Conservation (phyloP, 768 basidiomycete species). For the Leucosporidium scottii region DNA sequence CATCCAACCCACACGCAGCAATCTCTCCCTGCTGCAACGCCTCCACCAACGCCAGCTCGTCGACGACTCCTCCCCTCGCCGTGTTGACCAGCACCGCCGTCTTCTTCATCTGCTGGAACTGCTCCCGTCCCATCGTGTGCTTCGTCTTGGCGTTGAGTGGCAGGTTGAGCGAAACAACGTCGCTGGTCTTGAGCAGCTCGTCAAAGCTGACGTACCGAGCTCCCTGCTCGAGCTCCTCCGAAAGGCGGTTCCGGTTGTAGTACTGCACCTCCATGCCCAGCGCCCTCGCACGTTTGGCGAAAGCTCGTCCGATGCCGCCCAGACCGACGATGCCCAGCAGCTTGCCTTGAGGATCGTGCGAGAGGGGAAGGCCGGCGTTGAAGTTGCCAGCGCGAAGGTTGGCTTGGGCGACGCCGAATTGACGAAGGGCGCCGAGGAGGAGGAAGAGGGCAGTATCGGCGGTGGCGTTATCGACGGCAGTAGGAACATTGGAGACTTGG, state of each 20-base stretch:
- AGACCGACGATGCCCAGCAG: slow-evolving; percentile 44
- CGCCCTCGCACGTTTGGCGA: slow-evolving; percentile 49
- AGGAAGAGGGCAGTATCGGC: slow-evolving; percentile 84
- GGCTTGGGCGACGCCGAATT: slow-evolving; percentile 61
- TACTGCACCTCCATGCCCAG: slow-evolving; percentile 90
- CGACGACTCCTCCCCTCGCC: slow-evolving; percentile 74
- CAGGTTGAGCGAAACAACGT: slow-evolving; percentile 79
- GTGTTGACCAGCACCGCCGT: slow-evolving; percentile 35
- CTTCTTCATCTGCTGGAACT: slow-evolving; percentile 34
- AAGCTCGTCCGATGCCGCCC: slow-evolving; percentile 53
- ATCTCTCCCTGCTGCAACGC: slow-evolving; percentile 66
- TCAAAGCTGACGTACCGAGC: slow-evolving; percentile 60
- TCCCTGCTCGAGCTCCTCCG: slow-evolving; percentile 57
- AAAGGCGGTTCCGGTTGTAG: slow-evolving; percentile 49
- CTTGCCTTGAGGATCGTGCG: slow-evolving; percentile 41
- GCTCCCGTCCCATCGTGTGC: slow-evolving; percentile 22
- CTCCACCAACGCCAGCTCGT: slow-evolving; percentile 76
- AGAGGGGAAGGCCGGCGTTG: slow-evolving; percentile 36
- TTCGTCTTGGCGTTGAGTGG: slow-evolving; percentile 62
- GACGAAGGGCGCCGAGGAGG: slow-evolving; percentile 67
- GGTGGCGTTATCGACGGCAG: slow-evolving; percentile 82
- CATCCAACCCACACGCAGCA: slow-evolving; percentile 32
- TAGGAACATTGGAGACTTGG: slow-evolving; percentile 59
- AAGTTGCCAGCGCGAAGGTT: slow-evolving; percentile 42
- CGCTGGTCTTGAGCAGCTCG: slow-evolving; percentile 60